These are phyloP conservation scores for Willaertia magna DNA, from an alignment of 208 protist genomes.

Conservation along the genomic window DNA sequence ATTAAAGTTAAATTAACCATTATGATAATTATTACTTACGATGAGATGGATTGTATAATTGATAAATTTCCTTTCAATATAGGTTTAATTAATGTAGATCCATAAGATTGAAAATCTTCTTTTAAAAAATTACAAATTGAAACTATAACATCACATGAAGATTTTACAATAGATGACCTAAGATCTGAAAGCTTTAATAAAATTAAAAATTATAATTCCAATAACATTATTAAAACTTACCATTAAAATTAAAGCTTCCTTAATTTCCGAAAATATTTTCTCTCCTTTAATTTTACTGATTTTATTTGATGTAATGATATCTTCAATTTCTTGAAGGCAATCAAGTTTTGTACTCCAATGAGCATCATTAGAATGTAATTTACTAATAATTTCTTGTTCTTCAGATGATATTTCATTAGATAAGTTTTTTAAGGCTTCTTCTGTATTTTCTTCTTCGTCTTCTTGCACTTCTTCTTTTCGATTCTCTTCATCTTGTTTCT, in stretches of 20 bases:
- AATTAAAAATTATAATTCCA: neutral
- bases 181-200: neutral
- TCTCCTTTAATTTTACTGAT: neutral
- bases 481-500: too few species aligned
- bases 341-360: neutral
- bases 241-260: neutral
- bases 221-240: neutral
- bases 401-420: too few species aligned
- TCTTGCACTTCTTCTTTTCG: too few species aligned
- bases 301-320: neutral
- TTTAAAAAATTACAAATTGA: neutral
- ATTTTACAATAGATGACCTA: neutral
- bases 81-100: neutral
- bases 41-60: neutral
- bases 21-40: too few species aligned
- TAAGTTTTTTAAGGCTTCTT: too few species aligned
- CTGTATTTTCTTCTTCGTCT: too few species aligned
- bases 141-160: neutral
- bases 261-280: neutral
- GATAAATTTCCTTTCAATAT: neutral
- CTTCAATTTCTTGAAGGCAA: neutral
- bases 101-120: neutral
- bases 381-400: too few species aligned
- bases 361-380: neutral
- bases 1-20: too few species aligned